Percentiles rank a stretch among this genome's conserved stretches.
phyloP scores from a whole-genome alignment of 2,329 filamentous ascomycete genomes.

The Pseudopyrenochaeta lycopersici region DNA sequence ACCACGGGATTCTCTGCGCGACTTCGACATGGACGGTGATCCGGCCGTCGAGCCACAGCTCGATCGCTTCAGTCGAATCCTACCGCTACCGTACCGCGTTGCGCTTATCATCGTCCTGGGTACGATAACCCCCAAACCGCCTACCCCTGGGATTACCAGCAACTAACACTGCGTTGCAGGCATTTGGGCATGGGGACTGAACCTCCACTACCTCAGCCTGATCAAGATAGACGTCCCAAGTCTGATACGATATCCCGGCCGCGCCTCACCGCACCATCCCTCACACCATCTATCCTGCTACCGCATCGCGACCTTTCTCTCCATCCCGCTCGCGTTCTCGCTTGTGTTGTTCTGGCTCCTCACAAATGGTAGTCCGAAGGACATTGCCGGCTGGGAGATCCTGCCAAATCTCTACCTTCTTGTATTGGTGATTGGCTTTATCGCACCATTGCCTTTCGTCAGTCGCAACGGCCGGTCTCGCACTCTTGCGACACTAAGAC shows the following conservation, averaged over 20 bases:
- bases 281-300: constrained; percentile 86
- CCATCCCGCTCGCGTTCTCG: constrained; percentile 73
- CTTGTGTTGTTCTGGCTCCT: constrained; percentile 84
- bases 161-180: constrained; percentile 59
- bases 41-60: constrained; percentile 72
- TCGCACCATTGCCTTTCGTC: constrained; percentile 74
- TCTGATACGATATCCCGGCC: constrained; percentile 85
- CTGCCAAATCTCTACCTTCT: constrained; percentile 86
- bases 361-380: constrained; percentile 73
- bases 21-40: constrained; percentile 72
- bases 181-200: constrained; percentile 94
- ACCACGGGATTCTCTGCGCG: constrained; percentile 26
- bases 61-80: constrained; percentile 85
- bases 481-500: constrained; percentile 77
- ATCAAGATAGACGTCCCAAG: constrained; percentile 86
- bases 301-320: constrained; percentile 81
- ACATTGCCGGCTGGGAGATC: constrained; percentile 82
- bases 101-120: constrained; percentile 86
- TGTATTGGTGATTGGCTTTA: constrained; percentile 74
- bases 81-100: constrained; percentile 90
- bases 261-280: constrained; percentile 73
- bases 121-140: constrained; percentile 53
- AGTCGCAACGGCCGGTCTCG: constrained; percentile 77
- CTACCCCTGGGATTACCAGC: neutral
- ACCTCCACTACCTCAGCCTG: constrained; percentile 84